Conservation (phyloP, 2,329 filamentous ascomycete genomes). For the Penicillium sp. region DNA sequence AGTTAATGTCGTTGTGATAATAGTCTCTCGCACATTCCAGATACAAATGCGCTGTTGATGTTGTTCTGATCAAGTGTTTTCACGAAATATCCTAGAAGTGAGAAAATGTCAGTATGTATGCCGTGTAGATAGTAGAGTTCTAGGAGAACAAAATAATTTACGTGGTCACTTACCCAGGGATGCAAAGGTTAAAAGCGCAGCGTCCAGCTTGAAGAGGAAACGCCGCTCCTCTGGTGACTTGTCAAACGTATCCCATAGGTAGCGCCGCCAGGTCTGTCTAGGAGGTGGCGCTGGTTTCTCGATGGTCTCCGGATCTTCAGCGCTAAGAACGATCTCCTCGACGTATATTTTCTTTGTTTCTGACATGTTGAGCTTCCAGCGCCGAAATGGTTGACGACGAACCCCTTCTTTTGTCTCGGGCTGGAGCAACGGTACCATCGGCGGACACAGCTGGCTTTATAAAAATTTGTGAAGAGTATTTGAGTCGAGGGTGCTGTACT, state of each 20-base stretch:
- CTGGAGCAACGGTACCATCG: no score
- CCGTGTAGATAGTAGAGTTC: background rate
- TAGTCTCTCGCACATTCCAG: conserved; percentile 45
- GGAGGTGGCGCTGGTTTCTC: background rate
- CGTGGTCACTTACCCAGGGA: conserved; percentile 39
- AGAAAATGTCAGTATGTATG: no score
- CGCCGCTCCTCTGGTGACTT: conserved; percentile 55
- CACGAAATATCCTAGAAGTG: conserved; percentile 52
- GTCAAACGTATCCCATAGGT: conserved; percentile 60
- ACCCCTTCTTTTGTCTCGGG: no score
- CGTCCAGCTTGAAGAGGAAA: conserved; percentile 57
- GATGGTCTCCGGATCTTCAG: background rate
- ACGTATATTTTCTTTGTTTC: background rate
- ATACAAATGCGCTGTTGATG: conserved; percentile 54
- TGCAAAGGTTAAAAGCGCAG: conserved; percentile 55
- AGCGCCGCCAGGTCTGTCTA: conserved; percentile 50
- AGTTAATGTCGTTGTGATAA: no score
- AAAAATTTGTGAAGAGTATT: no score
- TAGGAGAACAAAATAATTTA: background rate
- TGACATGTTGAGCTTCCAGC: no score
- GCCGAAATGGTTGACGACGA: no score
- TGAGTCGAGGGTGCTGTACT: no score
- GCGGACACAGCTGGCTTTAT: no score
- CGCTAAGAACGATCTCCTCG: background rate
- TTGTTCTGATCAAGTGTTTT: conserved; percentile 55